These are phyloP conservation scores for Globisporangium carolinianum DNA, from an alignment of 352 stramenopile species.

Conservation along the genomic window DNA sequence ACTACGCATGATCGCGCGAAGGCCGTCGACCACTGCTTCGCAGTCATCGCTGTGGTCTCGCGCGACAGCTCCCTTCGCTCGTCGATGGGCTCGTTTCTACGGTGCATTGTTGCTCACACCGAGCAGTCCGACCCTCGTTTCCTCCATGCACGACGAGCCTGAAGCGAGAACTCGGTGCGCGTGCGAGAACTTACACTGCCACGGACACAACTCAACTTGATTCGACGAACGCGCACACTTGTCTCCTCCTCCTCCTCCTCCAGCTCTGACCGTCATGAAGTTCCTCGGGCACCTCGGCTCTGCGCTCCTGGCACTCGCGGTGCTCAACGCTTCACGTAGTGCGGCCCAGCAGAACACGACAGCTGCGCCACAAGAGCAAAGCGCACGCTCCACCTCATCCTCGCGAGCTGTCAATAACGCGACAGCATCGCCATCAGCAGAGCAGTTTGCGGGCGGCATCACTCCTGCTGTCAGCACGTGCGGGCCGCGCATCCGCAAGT, in stretches of 20 bases:
- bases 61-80: not conserved
- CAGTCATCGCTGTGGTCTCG: not conserved
- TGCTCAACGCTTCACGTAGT: not conserved
- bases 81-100: not conserved
- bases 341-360: conserved; percentile 8
- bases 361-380: not conserved
- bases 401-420: not conserved
- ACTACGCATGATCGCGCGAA: not conserved
- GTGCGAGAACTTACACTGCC: not conserved
- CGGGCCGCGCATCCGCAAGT: conserved; percentile 65
- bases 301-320: not conserved
- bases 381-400: not conserved
- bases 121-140: too few relatives aligned
- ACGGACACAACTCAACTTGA: conserved; percentile 2
- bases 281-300: not conserved
- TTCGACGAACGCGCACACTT: not conserved
- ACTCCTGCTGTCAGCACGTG: conserved; percentile 14
- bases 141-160: too few relatives aligned
- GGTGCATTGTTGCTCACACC: not conserved
- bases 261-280: conserved; percentile 6
- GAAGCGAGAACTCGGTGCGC: too few relatives aligned
- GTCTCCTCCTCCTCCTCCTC: not conserved
- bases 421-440: not conserved
- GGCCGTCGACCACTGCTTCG: not conserved
- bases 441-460: conserved; percentile 5